Percentiles rank a stretch among this genome's conserved stretches.
These are phyloP conservation scores for Hanseniaspora sp. DNA, from an alignment of 1,139 yeast genomes.

Conservation along the genomic window DNA sequence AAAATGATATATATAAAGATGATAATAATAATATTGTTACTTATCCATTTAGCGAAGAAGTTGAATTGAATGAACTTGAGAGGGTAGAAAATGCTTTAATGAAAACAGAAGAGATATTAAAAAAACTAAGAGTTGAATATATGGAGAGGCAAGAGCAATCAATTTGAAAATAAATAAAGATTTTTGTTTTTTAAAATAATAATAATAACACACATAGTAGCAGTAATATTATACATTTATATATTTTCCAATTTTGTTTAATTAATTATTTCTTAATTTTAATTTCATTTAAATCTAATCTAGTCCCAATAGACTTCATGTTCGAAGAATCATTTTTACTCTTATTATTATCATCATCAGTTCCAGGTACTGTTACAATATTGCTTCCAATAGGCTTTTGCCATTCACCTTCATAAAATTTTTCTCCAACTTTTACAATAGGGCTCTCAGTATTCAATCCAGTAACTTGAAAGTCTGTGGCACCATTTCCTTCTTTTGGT, in stretches of 20 bases:
- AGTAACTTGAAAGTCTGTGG: constrained; percentile 39
- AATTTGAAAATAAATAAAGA: neutral
- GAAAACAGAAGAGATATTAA: constrained; percentile 38
- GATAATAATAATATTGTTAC: constrained; percentile 22
- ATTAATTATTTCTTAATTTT: constrained; percentile 3
- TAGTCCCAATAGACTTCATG: constrained; percentile 6
- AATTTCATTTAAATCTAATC: constrained; percentile 5
- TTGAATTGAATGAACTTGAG: constrained; percentile 70
- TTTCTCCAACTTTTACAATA: constrained; percentile 42
- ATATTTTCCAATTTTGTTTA: neutral
- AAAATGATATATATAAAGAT: neutral
- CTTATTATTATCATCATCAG: constrained; percentile 1
- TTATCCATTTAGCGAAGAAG: constrained; percentile 39
- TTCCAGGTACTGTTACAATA: constrained; percentile 29
- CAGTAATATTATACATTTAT: no score
- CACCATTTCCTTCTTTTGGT: constrained; percentile 24
- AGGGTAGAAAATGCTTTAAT: constrained; percentile 57
- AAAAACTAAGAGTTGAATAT: constrained; percentile 45
- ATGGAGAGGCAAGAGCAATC: constrained; percentile 40
- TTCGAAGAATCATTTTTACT: constrained; percentile 13
- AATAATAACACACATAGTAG: no score
- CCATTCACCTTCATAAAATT: constrained; percentile 69
- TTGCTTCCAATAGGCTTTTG: constrained; percentile 73
- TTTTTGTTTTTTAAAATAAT: neutral
- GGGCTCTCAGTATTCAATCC: constrained; percentile 46